Evolutionary conservation across 805 yeast genomes (phyloP), one percentile per base, ranked within the genome.

Genomic region (Starmera pachycereana): DNA sequence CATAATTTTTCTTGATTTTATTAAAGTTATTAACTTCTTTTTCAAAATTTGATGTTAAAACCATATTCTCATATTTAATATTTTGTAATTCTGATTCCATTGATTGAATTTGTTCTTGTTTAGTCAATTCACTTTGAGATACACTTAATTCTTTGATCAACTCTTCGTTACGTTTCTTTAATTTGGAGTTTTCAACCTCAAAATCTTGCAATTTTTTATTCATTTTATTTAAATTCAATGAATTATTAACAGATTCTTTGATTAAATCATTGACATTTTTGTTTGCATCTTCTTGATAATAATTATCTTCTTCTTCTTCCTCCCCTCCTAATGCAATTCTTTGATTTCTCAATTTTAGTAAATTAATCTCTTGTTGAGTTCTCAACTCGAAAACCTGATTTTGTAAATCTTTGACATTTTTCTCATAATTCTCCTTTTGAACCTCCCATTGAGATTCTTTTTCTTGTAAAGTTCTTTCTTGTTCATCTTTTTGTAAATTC

Each of bases 161-260:
- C 38, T 80, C 79, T 52, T 83, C 84, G 52, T 87, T 89, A 43
- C 95, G 69, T 45, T 73, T 73, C 56, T 87, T 95, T 40, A 88
- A 69, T 50, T 81, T 87, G 37, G 75, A 56, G 1, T 78, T 72
- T 42, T 92, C 71, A 39, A 74, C 62, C 49, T 84, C 83, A 35
- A 84, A 72, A 25, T 76, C 59, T 52, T 84, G 92, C 6, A 82
- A 72, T 50, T 89, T 96, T 43, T 85, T 72, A 2, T 79, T 70
- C n/a, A 84, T 67, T 32, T 82, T 63, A 42, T 80, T 86, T 29
- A 80, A 63, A 51, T 57, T 81, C 4, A 76, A 68, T 33, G 69
- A 52, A 30, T 63, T 56, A 2, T 66, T 56, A 4, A 70, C 63
- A 16, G 18, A 14, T 7, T 22, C 25, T 37, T 37, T 18, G 13